Conservation (phyloP, 2,329 filamentous ascomycete species). For the Pseudogymnoascus sp. region DNA sequence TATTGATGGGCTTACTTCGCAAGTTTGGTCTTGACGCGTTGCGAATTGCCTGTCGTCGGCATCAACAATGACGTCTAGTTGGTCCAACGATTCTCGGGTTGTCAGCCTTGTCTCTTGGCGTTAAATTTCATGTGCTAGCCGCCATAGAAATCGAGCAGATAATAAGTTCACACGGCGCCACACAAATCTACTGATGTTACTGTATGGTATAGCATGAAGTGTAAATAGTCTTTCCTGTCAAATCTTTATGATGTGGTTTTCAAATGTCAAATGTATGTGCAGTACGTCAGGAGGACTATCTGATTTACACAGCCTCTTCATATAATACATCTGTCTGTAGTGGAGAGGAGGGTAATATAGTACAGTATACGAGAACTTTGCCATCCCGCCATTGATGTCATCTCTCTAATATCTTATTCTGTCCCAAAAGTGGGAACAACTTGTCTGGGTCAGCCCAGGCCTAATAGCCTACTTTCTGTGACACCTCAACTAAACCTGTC, state of each 20-base stretch:
- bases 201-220: background rate
- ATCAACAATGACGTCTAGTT: background rate
- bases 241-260: background rate
- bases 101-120: constrained; percentile 2
- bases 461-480: background rate
- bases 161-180: background rate
- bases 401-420: background rate
- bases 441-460: background rate
- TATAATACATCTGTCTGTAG: background rate
- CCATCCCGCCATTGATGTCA: background rate
- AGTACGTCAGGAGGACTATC: background rate
- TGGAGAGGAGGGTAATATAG: background rate
- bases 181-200: background rate
- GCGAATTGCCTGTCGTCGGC: background rate
- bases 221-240: background rate
- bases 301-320: background rate
- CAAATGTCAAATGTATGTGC: background rate
- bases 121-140: background rate
- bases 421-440: background rate
- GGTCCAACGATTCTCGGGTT: background rate
- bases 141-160: background rate
- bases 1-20: constrained; percentile 26
- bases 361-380: background rate
- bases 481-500: constrained; percentile 64
- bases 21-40: background rate